A percentile compares a stretch with the other conserved stretches of the same genome.
Conservation (phyloP, 2,329 filamentous ascomycete species). For the Colletotrichum gigasporum region DNA sequence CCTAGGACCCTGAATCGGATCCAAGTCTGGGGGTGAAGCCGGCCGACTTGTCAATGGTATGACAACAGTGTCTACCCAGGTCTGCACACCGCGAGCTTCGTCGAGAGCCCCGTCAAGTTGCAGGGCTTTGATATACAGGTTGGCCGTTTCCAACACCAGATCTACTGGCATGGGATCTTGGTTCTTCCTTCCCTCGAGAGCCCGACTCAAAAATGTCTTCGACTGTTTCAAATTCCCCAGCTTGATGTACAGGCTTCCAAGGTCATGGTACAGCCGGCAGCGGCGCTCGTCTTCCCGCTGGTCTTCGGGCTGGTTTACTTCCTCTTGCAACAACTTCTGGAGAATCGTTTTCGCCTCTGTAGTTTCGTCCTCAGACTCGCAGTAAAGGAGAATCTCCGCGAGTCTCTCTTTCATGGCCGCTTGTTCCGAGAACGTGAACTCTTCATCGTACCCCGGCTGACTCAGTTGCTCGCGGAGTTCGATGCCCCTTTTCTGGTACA, state of each 20-base stretch:
- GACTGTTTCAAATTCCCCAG: slow-evolving; percentile 33
- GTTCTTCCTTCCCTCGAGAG: slow-evolving; percentile 35
- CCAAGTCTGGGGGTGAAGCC: slow-evolving; percentile 1
- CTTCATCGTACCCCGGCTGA: slow-evolving; percentile 14
- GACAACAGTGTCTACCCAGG: slow-evolving; percentile 34
- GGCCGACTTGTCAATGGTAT: not conserved
- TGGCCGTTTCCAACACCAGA: slow-evolving; percentile 37
- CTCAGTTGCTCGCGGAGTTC: slow-evolving; percentile 34
- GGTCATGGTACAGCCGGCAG: slow-evolving; percentile 38
- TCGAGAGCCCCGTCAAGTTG: slow-evolving; percentile 36
- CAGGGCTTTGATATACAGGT: slow-evolving; percentile 36
- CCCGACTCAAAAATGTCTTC: slow-evolving; percentile 34
- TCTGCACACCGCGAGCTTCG: slow-evolving; percentile 38
- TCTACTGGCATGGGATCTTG: slow-evolving; percentile 26
- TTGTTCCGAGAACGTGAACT: slow-evolving; percentile 28
- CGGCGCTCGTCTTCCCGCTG: slow-evolving; percentile 21
- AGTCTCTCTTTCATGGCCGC: slow-evolving; percentile 38
- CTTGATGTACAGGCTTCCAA: slow-evolving; percentile 36
- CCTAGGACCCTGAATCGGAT: not conserved
- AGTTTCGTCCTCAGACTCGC: slow-evolving; percentile 32
- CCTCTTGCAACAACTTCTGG: slow-evolving; percentile 33
- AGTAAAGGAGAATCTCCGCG: slow-evolving; percentile 38
- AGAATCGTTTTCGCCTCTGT: slow-evolving; percentile 35
- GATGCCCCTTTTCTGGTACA: slow-evolving; percentile 38
- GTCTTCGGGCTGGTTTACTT: slow-evolving; percentile 31